Evolutionary conservation across 1,284 basidiomycete species (phyloP), one percentile per base, ranked within the genome.

Genomic region (Malassezia cuniculi): DNA sequence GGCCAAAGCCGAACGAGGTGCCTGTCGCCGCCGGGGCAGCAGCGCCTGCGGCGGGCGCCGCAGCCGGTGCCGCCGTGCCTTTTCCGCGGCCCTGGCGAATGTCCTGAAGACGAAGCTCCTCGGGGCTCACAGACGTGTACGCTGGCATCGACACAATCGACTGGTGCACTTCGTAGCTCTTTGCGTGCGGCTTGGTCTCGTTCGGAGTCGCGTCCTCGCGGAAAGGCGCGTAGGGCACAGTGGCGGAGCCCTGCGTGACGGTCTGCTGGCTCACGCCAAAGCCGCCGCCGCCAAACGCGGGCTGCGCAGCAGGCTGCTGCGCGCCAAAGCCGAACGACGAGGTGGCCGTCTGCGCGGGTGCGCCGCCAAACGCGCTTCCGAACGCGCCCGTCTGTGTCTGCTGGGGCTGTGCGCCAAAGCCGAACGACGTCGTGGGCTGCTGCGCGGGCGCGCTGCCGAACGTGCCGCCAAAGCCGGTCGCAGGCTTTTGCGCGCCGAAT

Each of bases 31-130:
- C 50, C n/a, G n/a, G n/a, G n/a, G n/a, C n/a, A n/a, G n/a, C n/a
- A n/a, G n/a, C n/a, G n/a, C n/a, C n/a, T n/a, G n/a, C n/a, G n/a
- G n/a, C n/a, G n/a, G n/a, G n/a, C 3, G 33, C 12, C 10, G 14
- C 29, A 15, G 36, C 11, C 15, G 55, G 55, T 6, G 51, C 56
- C 6, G 49, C 47, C 25, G 50, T 55, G 41, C 56, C 56, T 27
- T 56, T 55, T 17, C 37, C 41, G 19, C 56, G 39, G 7, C 56
- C 56, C 33, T 58, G 56, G 34, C 52, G 54, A 31, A 55, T 55
- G 47, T 59, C 56, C 48, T 54, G 54, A 19, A 56, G 48, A 19
- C 56, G 48, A 16, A 59, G 54, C 41, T 59, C 56, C 29, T 59
- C 56, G 14, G 51, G 37, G 47, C 56, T 58, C 46, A 54, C 34